phyloP scores from a whole-genome alignment of 768 basidiomycete species.

The Hortiboletus campestris region DNA sequence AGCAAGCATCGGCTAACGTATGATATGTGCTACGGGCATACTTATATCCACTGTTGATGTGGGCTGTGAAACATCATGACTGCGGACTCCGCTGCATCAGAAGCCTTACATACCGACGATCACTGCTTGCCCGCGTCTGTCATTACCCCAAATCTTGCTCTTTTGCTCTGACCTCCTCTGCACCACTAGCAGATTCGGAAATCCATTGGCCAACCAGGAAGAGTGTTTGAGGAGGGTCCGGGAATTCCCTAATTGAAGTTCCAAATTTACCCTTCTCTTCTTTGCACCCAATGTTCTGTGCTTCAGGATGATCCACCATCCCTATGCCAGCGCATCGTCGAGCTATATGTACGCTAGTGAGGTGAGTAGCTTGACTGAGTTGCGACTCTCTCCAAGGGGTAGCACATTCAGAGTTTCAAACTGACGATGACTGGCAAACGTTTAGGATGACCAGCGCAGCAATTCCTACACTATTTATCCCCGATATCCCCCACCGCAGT shows the following conservation, averaged over 20 bases:
- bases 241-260: background rate
- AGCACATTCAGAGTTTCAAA: background rate
- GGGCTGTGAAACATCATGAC: constrained; percentile 9
- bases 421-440: background rate
- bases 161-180: background rate
- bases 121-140: constrained; percentile 2
- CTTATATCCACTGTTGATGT: background rate
- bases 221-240: background rate
- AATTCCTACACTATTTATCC: background rate
- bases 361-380: constrained; percentile 10
- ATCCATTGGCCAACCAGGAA: background rate
- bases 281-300: constrained; percentile 17
- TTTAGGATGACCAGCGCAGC: constrained; percentile 9
- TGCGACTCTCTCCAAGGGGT: background rate
- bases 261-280: constrained; percentile 1
- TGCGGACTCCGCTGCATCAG: too few species aligned
- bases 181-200: constrained; percentile 4
- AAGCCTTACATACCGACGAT: too few species aligned
- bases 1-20: too few species aligned
- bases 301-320: constrained; percentile 30
- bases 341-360: constrained; percentile 25
- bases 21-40: background rate
- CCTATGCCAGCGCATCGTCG: constrained; percentile 26
- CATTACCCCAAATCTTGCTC: background rate
- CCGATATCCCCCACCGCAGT: constrained; percentile 13